Evolutionary conservation across 2,329 filamentous ascomycete genomes (phyloP).

Genomic region (Alternaria metachromatica): DNA sequence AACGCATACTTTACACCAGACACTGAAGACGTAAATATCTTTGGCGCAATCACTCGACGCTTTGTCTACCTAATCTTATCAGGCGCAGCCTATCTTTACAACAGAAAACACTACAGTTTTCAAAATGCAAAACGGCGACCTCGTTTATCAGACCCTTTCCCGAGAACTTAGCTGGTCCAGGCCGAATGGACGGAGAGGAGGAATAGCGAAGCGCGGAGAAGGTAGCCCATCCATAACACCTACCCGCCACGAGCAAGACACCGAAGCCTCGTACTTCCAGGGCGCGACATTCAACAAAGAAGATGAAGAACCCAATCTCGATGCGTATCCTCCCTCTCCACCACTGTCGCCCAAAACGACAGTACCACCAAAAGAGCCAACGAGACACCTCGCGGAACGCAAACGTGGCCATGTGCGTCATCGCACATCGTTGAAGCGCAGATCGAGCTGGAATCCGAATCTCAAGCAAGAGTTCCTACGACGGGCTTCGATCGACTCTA

Average conservation of each 20-base stretch:
- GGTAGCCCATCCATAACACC: conserved; percentile 19
- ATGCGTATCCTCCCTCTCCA: conserved; percentile 7
- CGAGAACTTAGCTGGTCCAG: conserved; percentile 26
- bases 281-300: conserved; percentile 26
- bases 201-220: conserved; percentile 32
- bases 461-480: conserved; percentile 29
- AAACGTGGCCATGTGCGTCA: conserved; percentile 16
- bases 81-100: neutral
- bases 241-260: conserved; percentile 3
- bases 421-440: conserved; percentile 19
- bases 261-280: conserved; percentile 26
- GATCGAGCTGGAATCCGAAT: conserved; percentile 32
- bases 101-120: neutral
- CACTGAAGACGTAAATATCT: neutral
- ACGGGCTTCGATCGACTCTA: conserved; percentile 14
- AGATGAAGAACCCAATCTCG: conserved; percentile 13
- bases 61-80: neutral
- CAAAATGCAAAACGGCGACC: neutral
- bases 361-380: conserved; percentile 2
- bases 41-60: neutral
- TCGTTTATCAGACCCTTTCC: conserved; percentile 15
- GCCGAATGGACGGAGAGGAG: conserved; percentile 35
- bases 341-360: conserved; percentile 26
- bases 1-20: neutral
- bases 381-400: conserved; percentile 6